Evolutionary conservation across 2,329 filamentous ascomycete species (phyloP).

Genomic region (Endoconidiophora laricicola): DNA sequence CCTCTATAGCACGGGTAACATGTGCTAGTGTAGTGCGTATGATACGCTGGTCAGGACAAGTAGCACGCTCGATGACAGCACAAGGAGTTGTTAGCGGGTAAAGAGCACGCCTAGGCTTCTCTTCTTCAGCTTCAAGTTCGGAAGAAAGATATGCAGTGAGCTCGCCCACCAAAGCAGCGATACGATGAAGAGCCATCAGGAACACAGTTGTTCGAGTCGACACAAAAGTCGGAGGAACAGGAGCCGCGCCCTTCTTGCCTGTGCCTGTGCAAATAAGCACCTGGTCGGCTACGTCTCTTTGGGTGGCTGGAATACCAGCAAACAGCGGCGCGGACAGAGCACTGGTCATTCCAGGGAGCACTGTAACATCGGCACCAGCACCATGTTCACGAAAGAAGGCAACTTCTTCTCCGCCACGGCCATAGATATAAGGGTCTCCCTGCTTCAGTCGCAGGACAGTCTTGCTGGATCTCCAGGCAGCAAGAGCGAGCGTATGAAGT

Average conservation of each 20-base stretch:
- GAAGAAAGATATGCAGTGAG: constrained; percentile 33
- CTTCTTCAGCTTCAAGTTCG: constrained; percentile 19
- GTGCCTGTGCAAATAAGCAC: constrained; percentile 94
- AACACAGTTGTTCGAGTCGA: constrained; percentile 73
- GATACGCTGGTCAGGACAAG: constrained; percentile 84
- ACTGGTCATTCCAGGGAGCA: constrained; percentile 81
- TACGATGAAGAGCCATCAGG: constrained; percentile 83
- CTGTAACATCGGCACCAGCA: constrained; percentile 43
- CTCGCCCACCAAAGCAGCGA: constrained; percentile 55
- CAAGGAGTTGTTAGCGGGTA: constrained; percentile 75
- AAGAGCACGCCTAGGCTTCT: constrained; percentile 20
- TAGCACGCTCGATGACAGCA: constrained; percentile 83
- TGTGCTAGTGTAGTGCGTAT: constrained; percentile 71
- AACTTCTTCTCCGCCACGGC: constrained; percentile 84
- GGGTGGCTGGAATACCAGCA: constrained; percentile 72
- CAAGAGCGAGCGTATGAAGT: constrained; percentile 61
- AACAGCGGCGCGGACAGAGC: constrained; percentile 78
- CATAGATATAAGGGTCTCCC: constrained; percentile 92
- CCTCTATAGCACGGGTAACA: constrained; percentile 69
- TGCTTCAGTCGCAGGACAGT: constrained; percentile 85
- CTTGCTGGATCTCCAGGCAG: constrained; percentile 47
- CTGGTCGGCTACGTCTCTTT: constrained; percentile 79
- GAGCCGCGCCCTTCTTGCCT: constrained; percentile 71
- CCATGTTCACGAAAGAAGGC: constrained; percentile 63
- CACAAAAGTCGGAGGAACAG: constrained; percentile 65